A percentile compares a stretch with the other conserved stretches of the same genome.
These are phyloP conservation scores for Scedosporium minutisporum DNA, from an alignment of 2,329 filamentous ascomycete species.

Conservation along the genomic window DNA sequence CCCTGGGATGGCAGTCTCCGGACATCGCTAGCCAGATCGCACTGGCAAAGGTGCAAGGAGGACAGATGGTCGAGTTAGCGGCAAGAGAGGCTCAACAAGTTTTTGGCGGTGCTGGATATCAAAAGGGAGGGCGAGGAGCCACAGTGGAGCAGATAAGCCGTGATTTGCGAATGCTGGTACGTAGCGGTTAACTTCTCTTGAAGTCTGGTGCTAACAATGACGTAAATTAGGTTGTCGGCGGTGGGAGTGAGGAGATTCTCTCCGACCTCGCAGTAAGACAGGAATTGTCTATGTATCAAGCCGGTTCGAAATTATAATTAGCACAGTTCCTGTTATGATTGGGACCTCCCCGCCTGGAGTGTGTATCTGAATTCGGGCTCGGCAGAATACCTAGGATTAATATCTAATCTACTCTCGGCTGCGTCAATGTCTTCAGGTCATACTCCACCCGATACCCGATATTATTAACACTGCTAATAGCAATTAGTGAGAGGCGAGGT, in stretches of 20 bases:
- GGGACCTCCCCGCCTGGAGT: no score
- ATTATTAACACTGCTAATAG: no score
- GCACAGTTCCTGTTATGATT: no score
- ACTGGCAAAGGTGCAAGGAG: constrained; percentile 36
- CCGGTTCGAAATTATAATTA: not conserved
- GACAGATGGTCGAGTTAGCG: constrained; percentile 37
- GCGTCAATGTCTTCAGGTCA: no score
- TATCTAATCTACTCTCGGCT: no score
- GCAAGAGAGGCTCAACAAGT: constrained; percentile 44
- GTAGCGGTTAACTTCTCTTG: not conserved
- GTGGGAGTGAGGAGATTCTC: constrained; percentile 46
- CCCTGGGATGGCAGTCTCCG: constrained; percentile 18
- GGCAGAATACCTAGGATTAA: no score
- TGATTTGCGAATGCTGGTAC: constrained; percentile 31
- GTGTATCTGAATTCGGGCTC: no score
- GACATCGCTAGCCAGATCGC: constrained; percentile 22
- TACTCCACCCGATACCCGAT: no score
- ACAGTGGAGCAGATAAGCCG: constrained; percentile 43
- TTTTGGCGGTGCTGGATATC: constrained; percentile 42
- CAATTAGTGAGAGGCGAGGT: no score
- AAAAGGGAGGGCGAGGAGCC: constrained; percentile 35
- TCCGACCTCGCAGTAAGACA: constrained; percentile 41
- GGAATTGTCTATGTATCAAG: constrained; percentile 19
- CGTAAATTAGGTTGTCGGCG: constrained; percentile 34
- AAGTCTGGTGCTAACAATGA: constrained; percentile 4